phyloP scores from a whole-genome alignment of 257 asterid species.

The Echium plantagineum region DNA sequence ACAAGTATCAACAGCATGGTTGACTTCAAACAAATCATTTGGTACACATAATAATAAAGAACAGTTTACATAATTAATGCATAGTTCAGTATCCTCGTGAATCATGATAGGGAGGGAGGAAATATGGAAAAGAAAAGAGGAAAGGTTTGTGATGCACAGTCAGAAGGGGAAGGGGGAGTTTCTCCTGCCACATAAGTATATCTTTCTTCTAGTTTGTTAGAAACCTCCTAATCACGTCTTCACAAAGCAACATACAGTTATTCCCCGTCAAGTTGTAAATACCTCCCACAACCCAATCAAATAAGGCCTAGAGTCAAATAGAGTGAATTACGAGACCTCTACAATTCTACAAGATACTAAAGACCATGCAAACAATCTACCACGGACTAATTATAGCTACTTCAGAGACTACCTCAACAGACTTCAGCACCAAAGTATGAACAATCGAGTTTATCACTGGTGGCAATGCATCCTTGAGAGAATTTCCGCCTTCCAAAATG shows the following conservation, averaged over 20 bases:
- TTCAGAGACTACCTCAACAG: conserved; percentile 55
- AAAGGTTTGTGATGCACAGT: too few species aligned
- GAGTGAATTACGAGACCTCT: neutral
- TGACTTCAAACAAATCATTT: neutral
- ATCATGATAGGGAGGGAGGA: too few species aligned
- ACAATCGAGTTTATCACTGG: conserved; percentile 49
- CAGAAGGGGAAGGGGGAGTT: too few species aligned
- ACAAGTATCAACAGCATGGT: neutral
- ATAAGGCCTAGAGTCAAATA: neutral
- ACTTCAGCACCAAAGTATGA: conserved; percentile 68
- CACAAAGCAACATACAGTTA: too few species aligned
- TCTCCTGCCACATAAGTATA: too few species aligned
- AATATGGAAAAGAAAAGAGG: too few species aligned
- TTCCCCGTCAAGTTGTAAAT: too few species aligned
- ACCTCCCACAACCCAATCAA: neutral
- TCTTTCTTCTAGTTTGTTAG: too few species aligned
- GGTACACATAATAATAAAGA: neutral
- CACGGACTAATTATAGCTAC: neutral
- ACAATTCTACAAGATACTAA: too few species aligned
- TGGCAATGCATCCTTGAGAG: conserved; percentile 67
- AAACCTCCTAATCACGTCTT: too few species aligned
- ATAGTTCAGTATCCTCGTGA: too few species aligned
- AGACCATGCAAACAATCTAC: neutral
- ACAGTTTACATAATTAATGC: neutral
- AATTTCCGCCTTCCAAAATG: conserved; percentile 62